Percentiles rank a stretch among this genome's conserved stretches.
These are phyloP conservation scores for Lipomyces orientalis DNA, from an alignment of 805 yeast species.

Conservation along the genomic window DNA sequence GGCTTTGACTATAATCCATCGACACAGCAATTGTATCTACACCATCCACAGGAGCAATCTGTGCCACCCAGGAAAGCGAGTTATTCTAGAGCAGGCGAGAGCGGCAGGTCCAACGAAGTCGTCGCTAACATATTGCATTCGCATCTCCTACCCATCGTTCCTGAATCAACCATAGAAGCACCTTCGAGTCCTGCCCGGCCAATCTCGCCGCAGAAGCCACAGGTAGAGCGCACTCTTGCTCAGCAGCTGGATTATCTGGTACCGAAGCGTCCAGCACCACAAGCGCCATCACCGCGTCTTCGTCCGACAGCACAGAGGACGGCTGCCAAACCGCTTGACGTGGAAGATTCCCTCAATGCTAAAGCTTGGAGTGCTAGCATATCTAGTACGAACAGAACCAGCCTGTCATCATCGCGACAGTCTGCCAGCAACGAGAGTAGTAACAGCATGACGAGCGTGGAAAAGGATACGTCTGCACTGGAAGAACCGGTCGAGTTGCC, in stretches of 20 bases:
- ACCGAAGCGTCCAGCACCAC: not conserved
- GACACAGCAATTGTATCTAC: not conserved
- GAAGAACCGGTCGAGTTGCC: not conserved
- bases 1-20: conserved; percentile 49
- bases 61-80: not conserved
- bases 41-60: not conserved
- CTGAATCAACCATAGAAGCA: too few relatives aligned
- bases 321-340: not conserved
- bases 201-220: too few relatives aligned
- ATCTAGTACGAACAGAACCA: not conserved
- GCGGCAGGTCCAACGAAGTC: not conserved
- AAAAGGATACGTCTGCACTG: not conserved
- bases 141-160: too few relatives aligned
- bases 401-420: not conserved
- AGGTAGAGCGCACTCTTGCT: not conserved
- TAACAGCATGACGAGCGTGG: not conserved
- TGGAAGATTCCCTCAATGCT: not conserved
- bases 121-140: not conserved
- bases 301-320: not conserved
- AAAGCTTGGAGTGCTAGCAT: not conserved
- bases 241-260: not conserved
- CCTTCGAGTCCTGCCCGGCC: too few relatives aligned
- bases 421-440: not conserved
- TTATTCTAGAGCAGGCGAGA: not conserved
- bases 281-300: not conserved